phyloP scores from a whole-genome alignment of 805 yeast genomes.

The Candida pini region DNA sequence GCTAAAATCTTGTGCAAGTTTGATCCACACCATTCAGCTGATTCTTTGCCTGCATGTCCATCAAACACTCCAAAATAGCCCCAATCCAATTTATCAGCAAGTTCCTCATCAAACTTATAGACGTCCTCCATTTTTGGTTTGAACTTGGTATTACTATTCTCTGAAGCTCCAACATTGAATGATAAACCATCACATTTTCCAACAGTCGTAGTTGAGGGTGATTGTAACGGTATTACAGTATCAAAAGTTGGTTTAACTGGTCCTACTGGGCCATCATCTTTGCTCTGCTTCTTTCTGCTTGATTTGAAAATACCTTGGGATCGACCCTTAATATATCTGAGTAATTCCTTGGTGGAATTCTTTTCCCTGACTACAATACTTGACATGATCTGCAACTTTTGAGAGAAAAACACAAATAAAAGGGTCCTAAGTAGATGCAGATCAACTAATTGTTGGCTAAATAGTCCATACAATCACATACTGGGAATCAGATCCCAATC shows the following conservation, averaged over 20 bases:
- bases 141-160: slow-evolving; percentile 73
- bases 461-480: too few relatives aligned
- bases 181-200: slow-evolving; percentile 52
- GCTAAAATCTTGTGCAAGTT: slow-evolving; percentile 69
- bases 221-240: too few relatives aligned
- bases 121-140: slow-evolving; percentile 94
- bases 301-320: slow-evolving; percentile 17
- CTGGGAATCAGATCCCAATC: too few relatives aligned
- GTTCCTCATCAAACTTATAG: slow-evolving; percentile 86
- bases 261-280: neutral
- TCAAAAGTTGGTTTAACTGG: neutral
- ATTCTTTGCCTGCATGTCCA: slow-evolving; percentile 93
- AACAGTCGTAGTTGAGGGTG: neutral
- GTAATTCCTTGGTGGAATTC: slow-evolving; percentile 18
- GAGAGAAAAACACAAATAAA: too few relatives aligned
- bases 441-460: too few relatives aligned
- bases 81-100: slow-evolving; percentile 83
- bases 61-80: slow-evolving; percentile 95
- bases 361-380: too few relatives aligned
- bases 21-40: slow-evolving; percentile 94
- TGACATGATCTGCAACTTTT: too few relatives aligned
- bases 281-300: slow-evolving; percentile 2
- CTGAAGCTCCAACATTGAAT: slow-evolving; percentile 87
- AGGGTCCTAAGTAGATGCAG: too few relatives aligned
- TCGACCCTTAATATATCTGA: slow-evolving; percentile 18